A percentile compares a stretch with the other conserved stretches of the same genome.
Conservation (phyloP, 2,329 filamentous ascomycete genomes). For the Colletotrichum lupini region DNA sequence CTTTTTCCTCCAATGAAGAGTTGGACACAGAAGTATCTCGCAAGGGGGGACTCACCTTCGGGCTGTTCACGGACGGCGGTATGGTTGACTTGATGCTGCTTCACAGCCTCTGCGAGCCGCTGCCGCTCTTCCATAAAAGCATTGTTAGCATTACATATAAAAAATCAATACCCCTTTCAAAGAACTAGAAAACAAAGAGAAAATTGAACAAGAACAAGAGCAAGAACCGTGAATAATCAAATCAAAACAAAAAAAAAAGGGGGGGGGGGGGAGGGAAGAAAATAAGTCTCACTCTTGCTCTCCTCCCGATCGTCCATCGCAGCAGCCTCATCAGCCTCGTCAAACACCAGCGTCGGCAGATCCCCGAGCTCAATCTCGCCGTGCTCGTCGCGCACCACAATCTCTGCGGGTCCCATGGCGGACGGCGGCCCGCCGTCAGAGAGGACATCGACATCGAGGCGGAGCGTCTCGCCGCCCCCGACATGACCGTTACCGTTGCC, state of each 20-base stretch:
- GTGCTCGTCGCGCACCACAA: constrained; percentile 71
- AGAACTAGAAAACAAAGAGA: background rate
- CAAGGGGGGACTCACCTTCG: constrained; percentile 41
- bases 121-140: constrained; percentile 65
- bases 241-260: too few species aligned
- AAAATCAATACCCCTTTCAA: constrained; percentile 36
- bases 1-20: background rate
- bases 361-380: constrained; percentile 72
- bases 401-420: constrained; percentile 53
- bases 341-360: constrained; percentile 62
- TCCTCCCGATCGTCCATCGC: constrained; percentile 68
- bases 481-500: constrained; percentile 43
- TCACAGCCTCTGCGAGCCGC: constrained; percentile 69
- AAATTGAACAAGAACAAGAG: background rate
- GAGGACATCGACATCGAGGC: constrained; percentile 58
- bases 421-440: constrained; percentile 43
- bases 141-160: constrained; percentile 40
- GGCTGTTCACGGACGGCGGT: constrained; percentile 69
- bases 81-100: constrained; percentile 67
- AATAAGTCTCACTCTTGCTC: constrained; percentile 59
- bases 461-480: constrained; percentile 59
- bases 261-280: too few species aligned
- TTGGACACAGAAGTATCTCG: background rate
- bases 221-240: background rate
- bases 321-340: constrained; percentile 65